Evolutionary conservation across 108 stramenopile genomes (phyloP).

Genomic region (Mediolabrus comicus): DNA sequence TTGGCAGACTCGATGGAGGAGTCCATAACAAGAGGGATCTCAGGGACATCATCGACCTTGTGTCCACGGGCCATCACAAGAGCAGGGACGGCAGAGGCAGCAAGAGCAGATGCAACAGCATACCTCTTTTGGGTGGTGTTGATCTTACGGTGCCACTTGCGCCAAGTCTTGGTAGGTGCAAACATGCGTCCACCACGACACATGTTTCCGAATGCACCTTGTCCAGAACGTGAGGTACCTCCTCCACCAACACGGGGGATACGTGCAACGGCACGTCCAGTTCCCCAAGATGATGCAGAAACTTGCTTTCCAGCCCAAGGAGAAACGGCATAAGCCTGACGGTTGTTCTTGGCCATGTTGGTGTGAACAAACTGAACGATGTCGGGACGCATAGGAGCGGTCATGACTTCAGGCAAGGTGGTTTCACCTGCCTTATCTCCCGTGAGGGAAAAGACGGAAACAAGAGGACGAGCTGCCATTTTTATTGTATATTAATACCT

Average conservation of each 20-base stretch:
- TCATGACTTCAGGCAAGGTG: slow-evolving; percentile 94
- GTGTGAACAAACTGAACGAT: slow-evolving; percentile 98
- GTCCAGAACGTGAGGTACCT: slow-evolving; percentile 98
- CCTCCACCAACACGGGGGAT: slow-evolving; percentile 99
- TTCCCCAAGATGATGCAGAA: slow-evolving; percentile 98
- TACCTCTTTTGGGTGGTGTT: slow-evolving; percentile 95
- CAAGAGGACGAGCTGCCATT: slow-evolving; percentile 95
- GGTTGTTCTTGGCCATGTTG: slow-evolving; percentile 99
- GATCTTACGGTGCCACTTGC: slow-evolving; percentile 99
- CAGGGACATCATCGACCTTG: slow-evolving; percentile 93
- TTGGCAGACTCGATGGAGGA: slow-evolving; percentile 75
- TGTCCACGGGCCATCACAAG: slow-evolving; percentile 99
- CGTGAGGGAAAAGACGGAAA: slow-evolving; percentile 93
- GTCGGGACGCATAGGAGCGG: slow-evolving; percentile 98
- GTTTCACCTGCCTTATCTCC: slow-evolving; percentile 88
- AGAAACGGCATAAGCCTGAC: slow-evolving; percentile 98
- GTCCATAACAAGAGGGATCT: slow-evolving; percentile 96
- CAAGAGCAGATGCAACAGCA: slow-evolving; percentile 97
- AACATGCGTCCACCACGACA: slow-evolving; percentile 98
- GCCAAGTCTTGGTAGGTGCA: slow-evolving; percentile 99
- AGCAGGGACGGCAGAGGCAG: slow-evolving; percentile 96
- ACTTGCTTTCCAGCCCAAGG: slow-evolving; percentile 94
- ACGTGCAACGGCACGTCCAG: slow-evolving; percentile 99
- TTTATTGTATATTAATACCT: slow-evolving; percentile 29
- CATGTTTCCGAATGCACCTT: slow-evolving; percentile 99